A percentile compares a stretch with the other conserved stretches of the same genome.
These are phyloP conservation scores for Phytopythium sindhum DNA, from an alignment of 352 stramenopile genomes.

Conservation along the genomic window DNA sequence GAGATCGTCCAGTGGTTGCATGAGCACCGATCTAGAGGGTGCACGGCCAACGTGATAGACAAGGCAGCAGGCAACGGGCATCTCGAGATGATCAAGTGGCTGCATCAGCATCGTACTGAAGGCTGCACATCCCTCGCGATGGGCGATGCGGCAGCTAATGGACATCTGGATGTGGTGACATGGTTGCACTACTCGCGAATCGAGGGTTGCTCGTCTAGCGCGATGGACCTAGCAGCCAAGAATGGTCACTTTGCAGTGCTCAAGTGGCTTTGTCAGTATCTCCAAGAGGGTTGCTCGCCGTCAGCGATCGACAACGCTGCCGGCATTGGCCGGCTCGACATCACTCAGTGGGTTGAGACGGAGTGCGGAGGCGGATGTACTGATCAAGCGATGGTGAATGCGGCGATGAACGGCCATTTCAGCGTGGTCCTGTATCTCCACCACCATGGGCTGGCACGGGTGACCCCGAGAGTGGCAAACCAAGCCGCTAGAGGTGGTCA, in stretches of 20 bases:
- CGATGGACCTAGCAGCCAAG: constrained; percentile 1
- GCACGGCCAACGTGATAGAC: constrained; percentile 18
- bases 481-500: constrained; percentile 23
- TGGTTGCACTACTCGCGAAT: constrained; percentile 18
- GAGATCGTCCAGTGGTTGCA: constrained; percentile 8
- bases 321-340: constrained; percentile 19
- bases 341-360: constrained; percentile 22
- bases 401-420: constrained; percentile 13
- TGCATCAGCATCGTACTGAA: constrained; percentile 21
- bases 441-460: not conserved
- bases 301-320: constrained; percentile 20
- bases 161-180: constrained; percentile 32
- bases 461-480: constrained; percentile 14
- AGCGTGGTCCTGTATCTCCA: constrained; percentile 17
- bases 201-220: not conserved
- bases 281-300: constrained; percentile 9
- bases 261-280: constrained; percentile 14
- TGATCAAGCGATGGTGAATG: constrained; percentile 18
- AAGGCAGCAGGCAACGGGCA: constrained; percentile 21
- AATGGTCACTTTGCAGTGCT: constrained; percentile 7
- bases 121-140: constrained; percentile 34
- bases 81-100: constrained; percentile 25
- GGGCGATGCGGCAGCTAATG: constrained; percentile 26
- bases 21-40: constrained; percentile 18
- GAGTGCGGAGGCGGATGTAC: constrained; percentile 19